Conservation (phyloP, 345 rosid genomes). For the Acer campestre region DNA sequence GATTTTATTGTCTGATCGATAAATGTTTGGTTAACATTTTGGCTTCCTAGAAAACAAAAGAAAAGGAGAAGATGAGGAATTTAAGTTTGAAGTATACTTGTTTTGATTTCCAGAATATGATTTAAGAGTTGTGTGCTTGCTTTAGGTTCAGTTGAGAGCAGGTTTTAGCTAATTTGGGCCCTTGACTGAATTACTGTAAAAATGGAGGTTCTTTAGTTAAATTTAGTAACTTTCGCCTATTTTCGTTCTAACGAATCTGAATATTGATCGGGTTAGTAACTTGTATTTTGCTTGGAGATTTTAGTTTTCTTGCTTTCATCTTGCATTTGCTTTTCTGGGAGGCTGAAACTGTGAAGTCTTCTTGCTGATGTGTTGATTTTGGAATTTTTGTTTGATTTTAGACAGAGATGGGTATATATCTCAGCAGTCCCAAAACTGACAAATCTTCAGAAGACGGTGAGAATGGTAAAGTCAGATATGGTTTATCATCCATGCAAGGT, state of each 20-base stretch:
- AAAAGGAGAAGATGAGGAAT: neutral
- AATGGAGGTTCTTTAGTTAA: neutral
- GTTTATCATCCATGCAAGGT: slow-evolving; percentile 98
- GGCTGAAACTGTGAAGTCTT: slow-evolving; percentile 3
- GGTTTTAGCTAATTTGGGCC: too few species aligned
- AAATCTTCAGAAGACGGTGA: slow-evolving; percentile 90
- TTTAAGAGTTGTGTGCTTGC: neutral
- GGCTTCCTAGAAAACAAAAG: neutral
- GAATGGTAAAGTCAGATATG: slow-evolving; percentile 73
- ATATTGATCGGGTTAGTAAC: neutral
- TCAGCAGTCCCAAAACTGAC: slow-evolving; percentile 95
- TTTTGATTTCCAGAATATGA: neutral
- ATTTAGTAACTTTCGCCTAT: neutral
- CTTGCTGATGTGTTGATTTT: slow-evolving; percentile 3
- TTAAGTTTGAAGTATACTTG: neutral
- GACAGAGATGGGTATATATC: slow-evolving; percentile 85
- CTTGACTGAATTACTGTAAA: too few species aligned
- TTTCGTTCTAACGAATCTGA: neutral
- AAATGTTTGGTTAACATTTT: neutral
- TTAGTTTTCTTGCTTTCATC: neutral
- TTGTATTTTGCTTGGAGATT: neutral
- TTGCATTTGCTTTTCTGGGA: slow-evolving; percentile 1
- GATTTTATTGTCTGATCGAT: neutral
- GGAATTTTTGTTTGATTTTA: slow-evolving; percentile 13
- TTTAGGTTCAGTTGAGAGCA: neutral